Evolutionary conservation across 768 basidiomycete genomes (phyloP), one percentile per base, ranked within the genome.

Genomic region (Lentinula lateritia): DNA sequence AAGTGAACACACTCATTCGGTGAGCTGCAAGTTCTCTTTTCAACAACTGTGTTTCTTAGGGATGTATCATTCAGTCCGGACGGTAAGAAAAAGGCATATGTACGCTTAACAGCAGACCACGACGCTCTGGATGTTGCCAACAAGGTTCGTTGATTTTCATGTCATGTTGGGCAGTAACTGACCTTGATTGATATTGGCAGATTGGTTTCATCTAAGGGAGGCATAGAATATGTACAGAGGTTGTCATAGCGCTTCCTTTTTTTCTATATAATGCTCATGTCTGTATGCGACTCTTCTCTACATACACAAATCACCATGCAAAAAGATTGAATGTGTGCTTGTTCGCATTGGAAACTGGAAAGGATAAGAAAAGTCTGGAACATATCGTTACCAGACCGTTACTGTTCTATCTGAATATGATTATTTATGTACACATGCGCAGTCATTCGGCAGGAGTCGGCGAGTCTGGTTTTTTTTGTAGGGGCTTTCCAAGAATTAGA

Each of bases 51-150:
- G 9, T 50, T 58, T 32, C 3, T 48, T 5, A 58, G 28, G 28
- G 28, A 45, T 64, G 45, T 66, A 38, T 1, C 10, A 42, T n/a
- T 18, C 61, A 95, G 92, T 74, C 97, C 96, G 58, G 97, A 98
- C 71, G 96, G 96, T 56, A 93, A 90, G 87, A 99, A 99, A 84
- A 98, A 98, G 89, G 97, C 97, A 46, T 99, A 97, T 74, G 95
- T 98, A 50, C 88, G 95, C 54, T 79, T 98, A 73, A 92, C 94
- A 20, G 75, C 94, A n/a, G 95, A 97, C 80, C 90, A 95, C 74
- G 95, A 98, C 70, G 95, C 95, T 41, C 76, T 98, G 69, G 95
- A 98, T 73, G 93, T 97, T 60, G 95, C 95, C 63, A 98, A 98
- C 89, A 95, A 94, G 89, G 92, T 94, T 58, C 55, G 77, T 70